These are phyloP conservation scores for Sphagnum tenellum DNA, from an alignment of 225 moss, liverwort and hornwort genomes.

Conservation along the genomic window DNA sequence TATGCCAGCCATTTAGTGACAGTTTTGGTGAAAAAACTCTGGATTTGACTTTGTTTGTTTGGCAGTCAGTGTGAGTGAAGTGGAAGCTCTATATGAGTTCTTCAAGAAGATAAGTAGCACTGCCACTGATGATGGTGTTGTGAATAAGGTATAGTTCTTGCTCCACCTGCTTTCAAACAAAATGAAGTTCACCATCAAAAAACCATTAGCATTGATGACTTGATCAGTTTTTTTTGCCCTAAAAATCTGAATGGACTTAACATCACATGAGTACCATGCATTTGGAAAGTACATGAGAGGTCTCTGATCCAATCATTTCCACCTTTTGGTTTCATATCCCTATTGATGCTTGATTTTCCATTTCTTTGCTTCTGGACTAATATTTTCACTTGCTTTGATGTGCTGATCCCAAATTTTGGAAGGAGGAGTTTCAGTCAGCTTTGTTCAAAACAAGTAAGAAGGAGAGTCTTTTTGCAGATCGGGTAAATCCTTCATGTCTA, in stretches of 20 bases:
- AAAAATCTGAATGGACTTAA: too few species aligned
- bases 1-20: not conserved
- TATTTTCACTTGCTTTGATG: too few species aligned
- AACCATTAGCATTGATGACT: not conserved
- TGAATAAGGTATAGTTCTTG: conserved; percentile 56
- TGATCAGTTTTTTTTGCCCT: not conserved
- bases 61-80: conserved; percentile 91
- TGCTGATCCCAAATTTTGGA: not conserved
- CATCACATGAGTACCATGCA: not conserved
- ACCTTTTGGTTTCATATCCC: not conserved
- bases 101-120: conserved; percentile 91
- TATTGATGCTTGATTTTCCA: too few species aligned
- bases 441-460: conserved; percentile 78
- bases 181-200: too few species aligned
- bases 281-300: not conserved
- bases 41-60: not conserved
- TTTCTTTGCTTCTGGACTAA: too few species aligned
- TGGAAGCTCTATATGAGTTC: conserved; percentile 96
- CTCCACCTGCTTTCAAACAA: not conserved
- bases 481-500: conserved; percentile 23
- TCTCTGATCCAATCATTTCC: too few species aligned
- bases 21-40: not conserved
- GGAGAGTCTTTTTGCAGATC: conserved; percentile 91
- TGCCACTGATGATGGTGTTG: conserved; percentile 78
- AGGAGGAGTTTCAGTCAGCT: conserved; percentile 97